Base-by-base conservation (phyloP, 306 rosid genomes). In the Hippophae gyantsensis region DNA sequence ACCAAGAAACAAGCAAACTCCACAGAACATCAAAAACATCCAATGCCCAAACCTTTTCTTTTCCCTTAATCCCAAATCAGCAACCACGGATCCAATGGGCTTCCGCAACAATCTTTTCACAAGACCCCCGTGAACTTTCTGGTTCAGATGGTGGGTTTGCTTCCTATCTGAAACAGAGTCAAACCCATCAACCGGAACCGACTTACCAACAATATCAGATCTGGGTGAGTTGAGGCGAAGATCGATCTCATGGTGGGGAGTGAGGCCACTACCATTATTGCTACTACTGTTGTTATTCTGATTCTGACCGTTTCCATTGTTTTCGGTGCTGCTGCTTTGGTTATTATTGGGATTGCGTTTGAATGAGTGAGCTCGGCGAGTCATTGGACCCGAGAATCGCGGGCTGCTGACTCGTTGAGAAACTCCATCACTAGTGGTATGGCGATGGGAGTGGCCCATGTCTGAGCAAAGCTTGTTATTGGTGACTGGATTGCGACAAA, bases 361-460 rank as follows among this genome's bases (percentile, higher is more conserved):
- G 88, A 92, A 92, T 11, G 99, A 88, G 60, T 82, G 96, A 14
- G 94, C 90, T 25, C 99, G 96, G 43, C 99, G 99, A 74, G 96
- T 92, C 82, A 92, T 82, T 38, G 96, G 78, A 46, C 95, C 95
- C 13, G 99, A 88, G 74, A 83, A 92, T 38, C 99, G 80, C 7
- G 99, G 96, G 72, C 93, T 81, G 78, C 80, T 81, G 77, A 92
- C 89, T 62, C 96, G 74, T 76, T 92, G 94, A 3, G 96, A 65
- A 60, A 92, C 95, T 25, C 86, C 96, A 77, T 83, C 98, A 77
- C 67, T 53, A 76, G 63, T 72, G 56, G 62, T 69, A 76, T 74
- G 85, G 40, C 73, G 87, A 69, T 76, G 86, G 63, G 66, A 78
- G 51, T 81, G 88, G 55, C 76, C 86, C 94, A 85, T 85, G 13